phyloP scores from a whole-genome alignment of 306 rosid species.

The Cucurbita maxima region DNA sequence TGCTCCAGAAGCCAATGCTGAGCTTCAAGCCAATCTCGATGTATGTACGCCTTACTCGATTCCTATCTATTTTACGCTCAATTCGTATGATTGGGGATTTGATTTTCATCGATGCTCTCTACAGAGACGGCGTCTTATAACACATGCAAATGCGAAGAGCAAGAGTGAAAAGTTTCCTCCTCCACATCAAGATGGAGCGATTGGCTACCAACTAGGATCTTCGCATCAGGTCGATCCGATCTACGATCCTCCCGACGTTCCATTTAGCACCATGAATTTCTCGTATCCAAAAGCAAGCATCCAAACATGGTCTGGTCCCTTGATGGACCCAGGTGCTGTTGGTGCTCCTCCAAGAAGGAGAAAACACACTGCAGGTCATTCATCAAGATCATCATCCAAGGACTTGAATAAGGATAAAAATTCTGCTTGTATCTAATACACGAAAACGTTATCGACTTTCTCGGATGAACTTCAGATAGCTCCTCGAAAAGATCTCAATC shows the following conservation, averaged over 20 bases:
- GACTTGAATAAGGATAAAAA: slow-evolving; percentile 25
- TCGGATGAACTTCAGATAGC: slow-evolving; percentile 5
- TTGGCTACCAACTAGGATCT: slow-evolving; percentile 79
- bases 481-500: slow-evolving; percentile 40
- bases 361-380: slow-evolving; percentile 48
- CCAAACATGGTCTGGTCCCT: slow-evolving; percentile 97
- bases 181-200: slow-evolving; percentile 95
- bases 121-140: slow-evolving; percentile 83
- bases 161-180: slow-evolving; percentile 99
- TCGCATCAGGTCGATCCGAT: slow-evolving; percentile 79
- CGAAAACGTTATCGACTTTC: slow-evolving; percentile 1
- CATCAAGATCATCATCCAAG: slow-evolving; percentile 43
- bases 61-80: neutral
- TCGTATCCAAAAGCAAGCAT: slow-evolving; percentile 52
- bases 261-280: slow-evolving; percentile 78
- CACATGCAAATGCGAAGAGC: slow-evolving; percentile 95
- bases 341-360: slow-evolving; percentile 72
- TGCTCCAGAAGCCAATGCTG: slow-evolving; percentile 89
- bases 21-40: slow-evolving; percentile 86
- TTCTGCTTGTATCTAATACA: slow-evolving; percentile 12
- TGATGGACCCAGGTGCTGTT: slow-evolving; percentile 44
- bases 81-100: neutral
- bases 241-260: slow-evolving; percentile 78
- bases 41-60: slow-evolving; percentile 48
- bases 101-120: neutral